Base-by-base conservation (phyloP, 2,329 filamentous ascomycete species). In the Xylaria arbuscula region DNA sequence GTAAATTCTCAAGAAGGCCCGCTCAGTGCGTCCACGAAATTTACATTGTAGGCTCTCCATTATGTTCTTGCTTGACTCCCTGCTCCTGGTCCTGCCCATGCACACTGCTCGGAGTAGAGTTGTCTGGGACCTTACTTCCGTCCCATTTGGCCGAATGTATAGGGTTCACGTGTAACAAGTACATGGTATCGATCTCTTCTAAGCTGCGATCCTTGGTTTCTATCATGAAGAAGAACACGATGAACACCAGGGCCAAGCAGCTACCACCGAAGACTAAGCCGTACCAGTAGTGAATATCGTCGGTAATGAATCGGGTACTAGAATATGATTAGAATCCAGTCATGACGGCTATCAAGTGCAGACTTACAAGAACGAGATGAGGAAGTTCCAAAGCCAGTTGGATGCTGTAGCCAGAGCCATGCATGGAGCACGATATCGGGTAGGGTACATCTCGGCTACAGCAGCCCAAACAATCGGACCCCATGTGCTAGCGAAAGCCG, bases 81-180 rank as follows among this genome's bases (percentile, higher is more conserved):
- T 54, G 56, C 1, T 38, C 50, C 3, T 50, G 38, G 28, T 40
- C 15, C 6, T 53, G 38, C 24, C 42, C 54, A 13, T 57, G 55
- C 24, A 5, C 10, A 10, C 42, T 53, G 34, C 22, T 63, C 11
- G 64, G 50, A 1, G 28, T 28, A 47, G 59, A 67, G 8, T 66
- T 71, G 15, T 73, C 70, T 40, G 72, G 73, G 36, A 72, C 70
- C 69, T 78, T 77, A 62, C 73, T 76, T 55, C 73, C 73, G 61
- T 80, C 75, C 80, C 80, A 81, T 36, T 77, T 78, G 58, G 72
- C 68, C 10, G 83, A 85, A 61, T 79, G 82, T 74, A 84, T 84
- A 24, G 86, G 84, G 74, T 84, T 85, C 72, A 87, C 83, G 50
- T 77, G 78, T 47, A 81, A 74, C 40, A 45, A 19, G 40, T 45